These are phyloP conservation scores for Lagerstroemia speciosa DNA, from an alignment of 345 rosid genomes.

Conservation along the genomic window DNA sequence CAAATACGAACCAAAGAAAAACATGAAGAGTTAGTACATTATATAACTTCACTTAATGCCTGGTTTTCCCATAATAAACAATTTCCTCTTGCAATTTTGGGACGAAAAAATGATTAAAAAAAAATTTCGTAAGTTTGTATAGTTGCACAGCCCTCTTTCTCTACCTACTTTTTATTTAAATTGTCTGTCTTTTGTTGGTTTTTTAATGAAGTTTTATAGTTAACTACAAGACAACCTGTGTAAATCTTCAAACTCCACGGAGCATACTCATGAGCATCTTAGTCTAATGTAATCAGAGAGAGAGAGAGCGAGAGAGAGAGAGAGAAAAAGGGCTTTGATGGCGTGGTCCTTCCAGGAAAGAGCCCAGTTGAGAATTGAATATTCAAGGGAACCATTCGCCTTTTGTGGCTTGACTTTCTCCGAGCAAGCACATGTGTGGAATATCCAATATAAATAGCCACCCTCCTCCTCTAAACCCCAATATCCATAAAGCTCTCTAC, in stretches of 20 bases:
- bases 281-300: neutral
- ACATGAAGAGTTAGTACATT: too few relatives aligned
- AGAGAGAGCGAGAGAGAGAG: slow-evolving; percentile 4
- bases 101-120: neutral
- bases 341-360: neutral
- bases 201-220: neutral
- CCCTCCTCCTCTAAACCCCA: neutral
- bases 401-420: neutral
- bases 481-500: neutral
- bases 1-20: too few relatives aligned
- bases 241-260: neutral
- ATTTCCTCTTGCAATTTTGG: neutral
- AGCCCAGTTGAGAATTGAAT: neutral
- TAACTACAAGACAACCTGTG: neutral
- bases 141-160: neutral
- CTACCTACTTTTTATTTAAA: neutral
- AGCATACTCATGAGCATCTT: neutral
- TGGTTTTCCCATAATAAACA: neutral
- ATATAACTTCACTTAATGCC: too few relatives aligned
- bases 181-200: too few relatives aligned
- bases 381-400: neutral
- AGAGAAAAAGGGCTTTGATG: too few relatives aligned
- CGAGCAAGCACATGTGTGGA: neutral
- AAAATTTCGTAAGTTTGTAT: neutral
- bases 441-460: neutral